These are phyloP conservation scores for Castanospermum australe DNA, from an alignment of 306 rosid genomes.

Conservation along the genomic window DNA sequence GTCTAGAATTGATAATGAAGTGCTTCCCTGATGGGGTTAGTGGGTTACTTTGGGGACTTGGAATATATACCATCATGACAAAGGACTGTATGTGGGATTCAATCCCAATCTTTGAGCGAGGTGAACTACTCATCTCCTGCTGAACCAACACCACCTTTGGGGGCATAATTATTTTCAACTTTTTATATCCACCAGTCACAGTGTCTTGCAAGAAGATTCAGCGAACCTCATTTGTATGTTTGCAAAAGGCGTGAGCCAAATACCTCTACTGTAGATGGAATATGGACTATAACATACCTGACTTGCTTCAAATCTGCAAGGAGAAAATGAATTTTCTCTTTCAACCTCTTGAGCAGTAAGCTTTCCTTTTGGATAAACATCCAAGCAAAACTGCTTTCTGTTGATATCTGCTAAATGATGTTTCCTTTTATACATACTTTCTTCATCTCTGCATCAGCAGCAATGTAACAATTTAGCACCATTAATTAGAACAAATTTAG, in stretches of 20 bases:
- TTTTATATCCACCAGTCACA: no score
- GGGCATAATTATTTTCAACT: no score
- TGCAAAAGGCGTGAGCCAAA: not conserved
- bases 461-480: not conserved
- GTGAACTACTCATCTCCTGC: no score
- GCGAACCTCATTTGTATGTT: no score
- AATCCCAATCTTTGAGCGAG: no score
- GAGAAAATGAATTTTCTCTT: slow-evolving; percentile 43
- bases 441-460: slow-evolving; percentile 37
- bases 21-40: no score
- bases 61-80: no score
- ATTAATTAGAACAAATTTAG: not conserved
- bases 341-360: slow-evolving; percentile 37
- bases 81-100: no score
- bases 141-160: no score
- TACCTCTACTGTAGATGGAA: not conserved
- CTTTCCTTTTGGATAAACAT: slow-evolving; percentile 42
- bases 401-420: slow-evolving; percentile 34
- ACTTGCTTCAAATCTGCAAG: slow-evolving; percentile 44
- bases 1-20: no score
- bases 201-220: no score
- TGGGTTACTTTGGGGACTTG: no score
- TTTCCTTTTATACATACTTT: slow-evolving; percentile 31
- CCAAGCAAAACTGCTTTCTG: slow-evolving; percentile 42
- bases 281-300: slow-evolving; percentile 41